Evolutionary conservation across 2,329 filamentous ascomycete genomes (phyloP), one percentile per base, ranked within the genome.

Genomic region (Trichophyton equinum): DNA sequence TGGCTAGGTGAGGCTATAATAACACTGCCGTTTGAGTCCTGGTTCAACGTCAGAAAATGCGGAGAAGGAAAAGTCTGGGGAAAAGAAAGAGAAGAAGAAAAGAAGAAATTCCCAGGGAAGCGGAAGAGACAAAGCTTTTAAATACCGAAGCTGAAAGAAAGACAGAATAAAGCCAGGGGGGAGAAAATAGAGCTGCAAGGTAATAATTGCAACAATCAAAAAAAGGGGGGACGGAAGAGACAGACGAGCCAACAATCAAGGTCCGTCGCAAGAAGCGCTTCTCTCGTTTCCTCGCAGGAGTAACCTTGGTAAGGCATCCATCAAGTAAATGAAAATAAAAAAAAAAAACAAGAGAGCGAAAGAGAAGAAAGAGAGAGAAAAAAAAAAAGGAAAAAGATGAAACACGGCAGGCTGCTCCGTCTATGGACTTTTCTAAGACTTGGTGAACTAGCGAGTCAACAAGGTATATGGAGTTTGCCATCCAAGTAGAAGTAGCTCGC

Each of bases 21-120:
- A n/a, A 44, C 33, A 13, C 6, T 38, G 40, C 6, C 5, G 4
- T 18, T 44, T n/a, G 15, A 44, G 11, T 44, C 40, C 40, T n/a
- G 2, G 40, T 44, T 44, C 40, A 44, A 15, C 40, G 40, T 44
- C 40, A 44, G 6, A 33, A 53, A 53, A 33, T 53, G 49, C 49
- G 49, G 49, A 53, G 49, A 51, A 53, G n/a, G 27, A 25, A 51
- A 53, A 53, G 27, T 53, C 49, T 33, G 49, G 49, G 49, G 49
- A 53, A 53, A 30, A 15, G 22, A 53, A 30, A 7, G 49, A n/a
- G 22, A 53, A 53, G 27, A 18, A 30, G 22, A 27, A 53, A 33
- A 30, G 22, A 33, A 53, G 27, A 53, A 53, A 53, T 11, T 13
- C 13, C 9, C 49, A 30, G 11, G n/a, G 22, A 53, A 22, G 27